Base-by-base conservation (phyloP, 441 rosid genomes). In the Bocquillonia castaneifolia region DNA sequence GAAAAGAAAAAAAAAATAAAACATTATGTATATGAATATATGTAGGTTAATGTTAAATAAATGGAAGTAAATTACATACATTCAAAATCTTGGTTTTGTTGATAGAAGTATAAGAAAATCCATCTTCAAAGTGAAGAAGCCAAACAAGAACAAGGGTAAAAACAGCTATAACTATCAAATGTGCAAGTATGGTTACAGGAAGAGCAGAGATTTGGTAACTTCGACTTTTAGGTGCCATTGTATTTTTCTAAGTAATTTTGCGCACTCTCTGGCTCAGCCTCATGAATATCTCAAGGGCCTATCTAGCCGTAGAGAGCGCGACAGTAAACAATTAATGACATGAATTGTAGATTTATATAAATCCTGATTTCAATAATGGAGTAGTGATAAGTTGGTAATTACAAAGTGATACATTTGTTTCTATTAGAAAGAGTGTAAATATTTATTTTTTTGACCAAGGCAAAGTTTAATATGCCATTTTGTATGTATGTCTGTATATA, bases 131-230 rank as follows among this genome's bases (percentile, higher is more conserved):
- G 45, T 77, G 66, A 4, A 86, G 78, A 29, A 86, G 75, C 91
- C 91, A 83, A 39, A 82, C 82, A 18, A 86, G 74, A 50, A 86
- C 74, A 61, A 84, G 87, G 42, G 67, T 67, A 22, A 83, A 47
- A 52, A 82, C 56, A 51, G 83, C 81, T 51, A 81, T 55, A 44
- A 61, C 66, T n/a, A 82, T 44, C 64, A 84, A 56, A 70, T 84
- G 85, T 0, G 85, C 82, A 18, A 82, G 17, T 10, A 82, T 63
- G 8, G 77, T 75, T 5, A 55, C 67, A 5, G 88, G 86, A 12
- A 68, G 48, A 1, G 81, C 79, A 0, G 86, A 73, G 9, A 81
- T 4, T 63, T 68, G 78, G 71, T 68, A 73, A 57, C 81, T 82
- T 8, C 80, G 34, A 12, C 77, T 79, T 55, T 69, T 76, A 3